Percentiles rank a stretch among this genome's conserved stretches.
These are phyloP conservation scores for Marasmius fiardii DNA, from an alignment of 1,284 basidiomycete genomes.

Conservation along the genomic window DNA sequence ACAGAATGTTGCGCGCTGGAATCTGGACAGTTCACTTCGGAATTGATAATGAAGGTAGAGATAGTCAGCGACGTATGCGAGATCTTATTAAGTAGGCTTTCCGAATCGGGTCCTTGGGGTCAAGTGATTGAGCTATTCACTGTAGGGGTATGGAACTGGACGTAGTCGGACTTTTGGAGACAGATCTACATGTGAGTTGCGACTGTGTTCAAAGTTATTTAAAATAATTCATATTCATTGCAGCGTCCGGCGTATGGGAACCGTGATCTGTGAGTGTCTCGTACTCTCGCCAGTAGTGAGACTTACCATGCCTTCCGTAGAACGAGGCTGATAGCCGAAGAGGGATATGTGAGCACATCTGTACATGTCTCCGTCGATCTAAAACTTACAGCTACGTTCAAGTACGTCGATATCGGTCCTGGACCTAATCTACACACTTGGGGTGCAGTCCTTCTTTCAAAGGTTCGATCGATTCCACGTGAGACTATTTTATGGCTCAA, in stretches of 20 bases:
- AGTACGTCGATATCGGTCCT: slow-evolving; percentile 83
- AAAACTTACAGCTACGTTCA: not conserved
- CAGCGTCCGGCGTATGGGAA: slow-evolving; percentile 88
- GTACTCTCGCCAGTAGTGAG: not conserved
- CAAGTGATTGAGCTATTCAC: not conserved
- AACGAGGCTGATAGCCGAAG: slow-evolving; percentile 73
- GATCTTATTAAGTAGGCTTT: slow-evolving; percentile 58
- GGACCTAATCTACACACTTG: slow-evolving; percentile 91
- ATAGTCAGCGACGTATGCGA: slow-evolving; percentile 79
- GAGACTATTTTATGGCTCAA: not conserved
- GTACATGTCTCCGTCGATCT: not conserved
- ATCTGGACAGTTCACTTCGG: slow-evolving; percentile 96
- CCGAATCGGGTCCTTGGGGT: slow-evolving; percentile 10
- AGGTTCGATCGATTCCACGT: slow-evolving; percentile 38
- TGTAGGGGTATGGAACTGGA: slow-evolving; percentile 78
- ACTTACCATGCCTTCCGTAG: slow-evolving; percentile 29
- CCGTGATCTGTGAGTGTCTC: slow-evolving; percentile 69
- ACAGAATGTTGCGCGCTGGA: slow-evolving; percentile 78
- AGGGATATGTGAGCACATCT: slow-evolving; percentile 68
- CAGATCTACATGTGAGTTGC: slow-evolving; percentile 74
- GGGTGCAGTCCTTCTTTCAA: slow-evolving; percentile 83
- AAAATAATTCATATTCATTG: not conserved
- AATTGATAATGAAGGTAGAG: slow-evolving; percentile 78
- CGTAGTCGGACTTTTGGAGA: slow-evolving; percentile 82
- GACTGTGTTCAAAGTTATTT: not conserved